Evolutionary conservation across 305 asterid species (phyloP).

Genomic region (Rubia peregrina): DNA sequence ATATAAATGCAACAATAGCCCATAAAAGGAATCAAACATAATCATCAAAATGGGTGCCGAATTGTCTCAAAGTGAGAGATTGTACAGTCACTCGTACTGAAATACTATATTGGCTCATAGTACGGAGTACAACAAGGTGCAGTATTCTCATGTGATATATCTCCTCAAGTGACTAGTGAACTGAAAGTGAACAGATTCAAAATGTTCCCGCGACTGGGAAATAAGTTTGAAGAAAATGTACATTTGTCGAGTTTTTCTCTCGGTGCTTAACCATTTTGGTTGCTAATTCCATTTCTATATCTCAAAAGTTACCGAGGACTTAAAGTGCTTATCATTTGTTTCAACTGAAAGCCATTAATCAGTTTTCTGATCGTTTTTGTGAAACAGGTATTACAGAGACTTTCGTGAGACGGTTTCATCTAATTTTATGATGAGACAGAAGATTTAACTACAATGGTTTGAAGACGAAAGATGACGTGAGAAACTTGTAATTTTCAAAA

Average conservation of each 20-base stretch:
- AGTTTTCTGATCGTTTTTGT: too few species aligned
- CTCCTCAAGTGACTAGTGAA: not conserved
- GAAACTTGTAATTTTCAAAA: too few species aligned
- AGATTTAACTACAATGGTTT: too few species aligned
- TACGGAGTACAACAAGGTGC: not conserved
- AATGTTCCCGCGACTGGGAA: not conserved
- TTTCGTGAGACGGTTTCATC: too few species aligned
- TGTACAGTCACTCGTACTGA: slow-evolving; percentile 5
- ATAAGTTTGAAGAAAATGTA: not conserved
- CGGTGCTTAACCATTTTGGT: not conserved
- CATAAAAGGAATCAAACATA: slow-evolving; percentile 4
- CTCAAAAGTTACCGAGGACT: not conserved
- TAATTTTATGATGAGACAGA: too few species aligned
- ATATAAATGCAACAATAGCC: not conserved
- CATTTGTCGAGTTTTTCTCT: not conserved
- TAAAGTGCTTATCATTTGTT: not conserved
- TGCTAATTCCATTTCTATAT: not conserved
- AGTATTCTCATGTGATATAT: not conserved
- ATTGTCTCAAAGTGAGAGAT: not conserved
- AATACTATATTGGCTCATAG: not conserved
- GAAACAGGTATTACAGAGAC: too few species aligned
- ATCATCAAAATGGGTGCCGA: slow-evolving; percentile 15
- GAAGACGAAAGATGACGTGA: too few species aligned
- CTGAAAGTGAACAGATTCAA: not conserved
- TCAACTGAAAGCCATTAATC: not conserved